Conservation (phyloP, 176 grass and related monocot genomes). For the Eremochloa ophiuroides region DNA sequence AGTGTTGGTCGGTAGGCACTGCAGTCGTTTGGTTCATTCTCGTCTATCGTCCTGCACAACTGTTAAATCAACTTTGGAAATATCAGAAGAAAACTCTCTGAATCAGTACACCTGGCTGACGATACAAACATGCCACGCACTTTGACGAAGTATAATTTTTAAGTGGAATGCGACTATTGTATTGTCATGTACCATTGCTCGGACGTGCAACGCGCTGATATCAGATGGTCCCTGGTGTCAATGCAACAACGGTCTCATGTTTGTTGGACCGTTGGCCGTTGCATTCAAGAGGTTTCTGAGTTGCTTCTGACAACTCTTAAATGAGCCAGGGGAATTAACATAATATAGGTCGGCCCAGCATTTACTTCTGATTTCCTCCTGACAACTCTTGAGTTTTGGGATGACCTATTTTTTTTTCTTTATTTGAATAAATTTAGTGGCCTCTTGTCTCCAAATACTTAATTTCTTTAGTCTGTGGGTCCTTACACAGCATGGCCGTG, state of each 20-base stretch:
- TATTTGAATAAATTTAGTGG: background rate
- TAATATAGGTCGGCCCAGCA: background rate
- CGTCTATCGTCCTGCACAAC: background rate
- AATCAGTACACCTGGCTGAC: background rate
- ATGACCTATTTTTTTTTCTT: background rate
- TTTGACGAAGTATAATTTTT: background rate
- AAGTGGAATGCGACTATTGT: background rate
- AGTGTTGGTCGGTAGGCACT: background rate
- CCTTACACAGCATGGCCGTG: constrained; percentile 42
- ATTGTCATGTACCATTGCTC: background rate
- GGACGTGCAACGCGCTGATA: background rate
- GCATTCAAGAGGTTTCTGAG: background rate
- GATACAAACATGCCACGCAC: constrained; percentile 7
- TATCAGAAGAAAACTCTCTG: background rate
- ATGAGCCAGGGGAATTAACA: background rate
- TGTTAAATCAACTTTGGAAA: background rate
- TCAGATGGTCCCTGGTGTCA: constrained; percentile 11
- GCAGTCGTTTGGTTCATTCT: background rate
- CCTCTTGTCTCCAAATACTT: background rate
- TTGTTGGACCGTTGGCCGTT: background rate
- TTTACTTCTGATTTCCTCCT: background rate
- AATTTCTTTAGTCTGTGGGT: constrained; percentile 6
- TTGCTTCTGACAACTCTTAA: constrained; percentile 14
- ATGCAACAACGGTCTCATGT: background rate
- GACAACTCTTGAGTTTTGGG: constrained; percentile 1